These are phyloP conservation scores for Triticum dicoccoides DNA, from an alignment of 176 grass and related monocot genomes.

Conservation along the genomic window DNA sequence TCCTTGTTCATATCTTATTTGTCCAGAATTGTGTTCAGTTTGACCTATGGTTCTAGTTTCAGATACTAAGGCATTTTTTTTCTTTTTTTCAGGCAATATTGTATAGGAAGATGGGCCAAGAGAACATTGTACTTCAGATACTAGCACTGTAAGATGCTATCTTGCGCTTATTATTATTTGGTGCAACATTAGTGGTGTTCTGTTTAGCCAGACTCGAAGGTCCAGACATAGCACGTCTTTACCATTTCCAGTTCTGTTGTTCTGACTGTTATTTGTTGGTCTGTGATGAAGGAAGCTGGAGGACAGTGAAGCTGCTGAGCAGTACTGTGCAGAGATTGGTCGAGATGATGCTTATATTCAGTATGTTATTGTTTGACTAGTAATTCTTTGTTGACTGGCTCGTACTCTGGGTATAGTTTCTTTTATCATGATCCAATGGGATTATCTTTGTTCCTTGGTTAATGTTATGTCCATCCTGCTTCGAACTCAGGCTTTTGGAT, in stretches of 20 bases:
- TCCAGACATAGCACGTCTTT: no score
- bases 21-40: no score
- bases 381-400: conserved; percentile 16
- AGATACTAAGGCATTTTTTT: conserved; percentile 21
- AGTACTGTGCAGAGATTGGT: conserved; percentile 96
- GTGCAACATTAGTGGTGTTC: neutral
- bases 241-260: neutral
- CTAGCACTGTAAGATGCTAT: conserved; percentile 82
- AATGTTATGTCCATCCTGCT: conserved; percentile 22
- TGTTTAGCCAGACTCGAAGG: neutral
- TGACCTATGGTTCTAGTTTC: no score
- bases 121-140: conserved; percentile 98
- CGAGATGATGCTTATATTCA: conserved; percentile 99
- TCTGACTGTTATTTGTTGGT: conserved; percentile 26
- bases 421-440: neutral
- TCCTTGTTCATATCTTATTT: conserved; percentile 1
- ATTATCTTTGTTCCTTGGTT: conserved; percentile 21
- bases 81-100: conserved; percentile 79
- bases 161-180: conserved; percentile 13
- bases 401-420: neutral
- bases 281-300: conserved; percentile 79
- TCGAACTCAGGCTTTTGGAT: conserved; percentile 66
- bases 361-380: conserved; percentile 50
- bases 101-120: conserved; percentile 98
- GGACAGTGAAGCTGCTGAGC: conserved; percentile 94